Evolutionary conservation across 495 filamentous ascomycete species (phyloP), one percentile per base, ranked within the genome.

Genomic region (Penicillium paxilli): DNA sequence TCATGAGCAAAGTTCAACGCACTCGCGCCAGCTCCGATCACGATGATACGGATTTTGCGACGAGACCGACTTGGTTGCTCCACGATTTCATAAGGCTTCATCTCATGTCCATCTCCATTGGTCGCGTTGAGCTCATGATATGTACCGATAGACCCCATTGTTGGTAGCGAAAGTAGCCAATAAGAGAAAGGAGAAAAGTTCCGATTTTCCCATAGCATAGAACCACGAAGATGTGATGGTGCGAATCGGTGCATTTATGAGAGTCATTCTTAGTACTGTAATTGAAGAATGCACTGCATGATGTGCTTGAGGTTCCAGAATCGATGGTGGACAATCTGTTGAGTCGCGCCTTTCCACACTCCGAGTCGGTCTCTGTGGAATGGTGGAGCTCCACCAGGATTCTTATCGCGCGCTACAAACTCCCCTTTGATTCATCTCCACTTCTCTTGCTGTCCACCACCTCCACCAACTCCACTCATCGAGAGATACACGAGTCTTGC

Each of bases 1-100:
- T 70, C 64, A 49, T 77, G 73, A 25, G 72, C 61, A 53, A 77
- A 70, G 62, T 74, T 70, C 44, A 75, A 40, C 4, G 64, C 60
- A 14, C 70, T 71, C n/a, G 68, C 69, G 11, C 72, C 73, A 21
- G 70, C 70, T 37, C 73, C 73, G 59, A 77, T 70, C 12, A 74
- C 52, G 23, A 75, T 65, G 33, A 75, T 64, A 2, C 64, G 58
- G 46, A 75, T 55, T 40, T 50, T 66, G 25, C 66, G 62, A 44
- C 69, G 71, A 9, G 58, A 67, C 2, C 70, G 68, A 49, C 71
- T 69, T n/a, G 70, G 69, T 52, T 71, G 48, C 47, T 76, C 73
- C 20, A 66, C 65, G 25, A 76, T 71, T 28, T 55, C 32, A 57
- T 76, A 76, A 24, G 52, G 48, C 22, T 24, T 49, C 4, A 28